phyloP scores from a whole-genome alignment of 371 early-diverging fungal species.

The Apophysomyces sp. region DNA sequence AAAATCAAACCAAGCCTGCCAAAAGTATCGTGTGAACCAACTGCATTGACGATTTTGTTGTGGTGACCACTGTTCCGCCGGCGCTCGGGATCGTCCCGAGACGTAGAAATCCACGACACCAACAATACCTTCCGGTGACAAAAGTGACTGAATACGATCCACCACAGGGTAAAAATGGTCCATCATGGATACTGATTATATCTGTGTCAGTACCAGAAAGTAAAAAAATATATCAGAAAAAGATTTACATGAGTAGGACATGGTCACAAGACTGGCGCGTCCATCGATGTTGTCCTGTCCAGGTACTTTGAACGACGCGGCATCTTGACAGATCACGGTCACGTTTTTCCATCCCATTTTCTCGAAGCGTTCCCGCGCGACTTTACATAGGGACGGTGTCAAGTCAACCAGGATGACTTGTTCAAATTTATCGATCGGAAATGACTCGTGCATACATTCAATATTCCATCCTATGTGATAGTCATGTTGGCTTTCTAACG shows the following conservation, averaged over 20 bases:
- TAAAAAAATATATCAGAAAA: not conserved
- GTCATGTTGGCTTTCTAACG: no score
- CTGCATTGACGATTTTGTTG: conserved; percentile 58
- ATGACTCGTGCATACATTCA: conserved; percentile 76
- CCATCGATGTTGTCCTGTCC: conserved; percentile 54
- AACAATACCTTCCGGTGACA: conserved; percentile 71
- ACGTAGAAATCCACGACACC: conserved; percentile 84
- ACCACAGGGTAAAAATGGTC: conserved; percentile 71
- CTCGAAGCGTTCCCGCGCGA: conserved; percentile 76
- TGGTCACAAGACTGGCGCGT: conserved; percentile 72
- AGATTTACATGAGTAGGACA: conserved; percentile 78
- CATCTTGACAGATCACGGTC: conserved; percentile 79
- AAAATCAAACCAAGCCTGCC: conserved; percentile 76
- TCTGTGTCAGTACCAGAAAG: not conserved
- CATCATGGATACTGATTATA: conserved; percentile 75
- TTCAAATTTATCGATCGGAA: conserved; percentile 76
- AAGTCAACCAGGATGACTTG: conserved; percentile 82
- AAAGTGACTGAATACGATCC: conserved; percentile 62
- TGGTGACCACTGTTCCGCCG: conserved; percentile 57
- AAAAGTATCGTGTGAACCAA: conserved; percentile 83
- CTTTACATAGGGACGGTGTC: conserved; percentile 77
- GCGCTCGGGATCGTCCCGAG: conserved; percentile 57
- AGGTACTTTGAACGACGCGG: conserved; percentile 64
- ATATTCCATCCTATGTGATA: conserved; percentile 85
- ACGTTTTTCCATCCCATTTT: conserved; percentile 80